Base-by-base conservation (phyloP, 2,329 filamentous ascomycete species). In the Fusarium sp. region DNA sequence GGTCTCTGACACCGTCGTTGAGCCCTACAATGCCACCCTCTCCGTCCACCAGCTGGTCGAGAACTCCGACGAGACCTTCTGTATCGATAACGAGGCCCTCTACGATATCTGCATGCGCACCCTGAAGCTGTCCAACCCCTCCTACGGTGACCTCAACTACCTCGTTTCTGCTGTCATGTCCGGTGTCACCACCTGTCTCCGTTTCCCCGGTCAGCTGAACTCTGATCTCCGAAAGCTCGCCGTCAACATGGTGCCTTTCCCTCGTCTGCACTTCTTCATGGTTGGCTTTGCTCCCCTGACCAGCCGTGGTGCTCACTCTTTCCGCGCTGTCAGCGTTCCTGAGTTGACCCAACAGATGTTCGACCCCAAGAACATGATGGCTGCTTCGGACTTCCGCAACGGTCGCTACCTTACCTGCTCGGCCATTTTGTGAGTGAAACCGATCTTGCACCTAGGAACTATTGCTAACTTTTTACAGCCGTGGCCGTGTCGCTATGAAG, bases 291-390 rank as follows among this genome's bases (percentile, higher is more conserved):
- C 96, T 85, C 96, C 96, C 83, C 91, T 99, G 81, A 99, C 96
- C 84, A 97, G 94, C 85, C 86, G 86, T 75, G 86, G 86, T 80
- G 93, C 95, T 77, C 86, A 97, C 90, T 94, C 93, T 79, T 99
- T 98, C 95, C 96, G 96, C 83, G 95, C 96, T 77, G 93, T 98
- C 85, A 95, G 92, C 81, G 96, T 99, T 71, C 95, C 96, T 65
- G 96, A 99, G 90, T 91, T 99, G 84, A 98, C 96, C 81, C 96
- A 99, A 89, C 96, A 99, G 87, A 98, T 99, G 94, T 99, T 97
- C 89, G 96, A 99, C 89, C 95, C 96, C 81, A 99, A 98, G 94
- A 99, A 99, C 92, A 99, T 99, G 95, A 99, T 99, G 96, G 96
- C 96, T 87, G 96, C 96, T 76, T 97, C 95, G 74, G 96, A 99